Conservation (phyloP, 371 early-diverging fungal genomes). For the Conidiobolus incongruus region DNA sequence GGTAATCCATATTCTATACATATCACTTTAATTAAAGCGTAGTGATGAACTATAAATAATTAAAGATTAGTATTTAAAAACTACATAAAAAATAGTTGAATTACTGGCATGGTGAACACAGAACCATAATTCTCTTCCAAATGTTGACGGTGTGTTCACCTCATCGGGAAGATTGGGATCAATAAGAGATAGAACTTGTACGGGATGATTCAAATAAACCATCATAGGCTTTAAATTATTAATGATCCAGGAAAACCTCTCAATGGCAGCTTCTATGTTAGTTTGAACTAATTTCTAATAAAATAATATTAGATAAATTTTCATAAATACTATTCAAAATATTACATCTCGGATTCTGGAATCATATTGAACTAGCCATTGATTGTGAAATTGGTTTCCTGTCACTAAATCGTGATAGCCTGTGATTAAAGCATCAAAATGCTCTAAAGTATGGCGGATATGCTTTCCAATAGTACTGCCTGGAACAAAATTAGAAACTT, state of each 20-base stretch:
- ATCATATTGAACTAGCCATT: constrained; percentile 10
- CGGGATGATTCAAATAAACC: not conserved
- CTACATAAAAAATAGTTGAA: not conserved
- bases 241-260: constrained; percentile 4
- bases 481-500: constrained; percentile 6
- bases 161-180: not conserved
- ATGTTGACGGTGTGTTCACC: constrained; percentile 5
- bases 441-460: constrained; percentile 13
- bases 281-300: constrained; percentile 6
- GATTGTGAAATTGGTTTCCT: not conserved
- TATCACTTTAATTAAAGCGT: constrained; percentile 14
- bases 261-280: constrained; percentile 2
- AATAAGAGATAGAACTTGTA: constrained; percentile 2
- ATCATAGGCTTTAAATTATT: not conserved
- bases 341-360: constrained; percentile 9
- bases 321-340: not conserved
- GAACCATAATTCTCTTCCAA: constrained; percentile 15
- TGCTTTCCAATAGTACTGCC: constrained; percentile 11
- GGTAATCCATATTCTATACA: constrained; percentile 10
- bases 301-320: not conserved
- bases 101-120: constrained; percentile 10
- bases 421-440: constrained; percentile 10
- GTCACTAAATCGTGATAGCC: not conserved
- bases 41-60: constrained; percentile 12
- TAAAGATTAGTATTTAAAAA: not conserved